Evolutionary conservation across 2,329 filamentous ascomycete genomes (phyloP).

Genomic region (Onygenales sp.): DNA sequence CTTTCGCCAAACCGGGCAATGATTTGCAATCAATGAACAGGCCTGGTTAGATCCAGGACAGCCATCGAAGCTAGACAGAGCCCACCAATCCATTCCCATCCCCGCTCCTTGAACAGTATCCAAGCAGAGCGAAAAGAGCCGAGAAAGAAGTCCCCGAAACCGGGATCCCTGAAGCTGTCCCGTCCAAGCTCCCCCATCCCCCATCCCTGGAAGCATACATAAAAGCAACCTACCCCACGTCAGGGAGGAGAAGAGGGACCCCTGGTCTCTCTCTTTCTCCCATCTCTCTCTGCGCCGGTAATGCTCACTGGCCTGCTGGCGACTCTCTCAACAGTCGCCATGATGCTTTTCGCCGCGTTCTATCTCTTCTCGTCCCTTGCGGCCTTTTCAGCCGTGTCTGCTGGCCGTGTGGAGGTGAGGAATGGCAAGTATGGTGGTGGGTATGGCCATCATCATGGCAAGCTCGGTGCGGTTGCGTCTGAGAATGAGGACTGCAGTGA

Average conservation of each 20-base stretch:
- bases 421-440: neutral
- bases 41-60: no score
- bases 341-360: constrained; percentile 7
- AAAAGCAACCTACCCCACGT: neutral
- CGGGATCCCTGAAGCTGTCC: no score
- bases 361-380: constrained; percentile 10
- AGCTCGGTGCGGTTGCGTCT: constrained; percentile 57
- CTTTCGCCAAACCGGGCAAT: no score
- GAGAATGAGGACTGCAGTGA: constrained; percentile 60
- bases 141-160: no score
- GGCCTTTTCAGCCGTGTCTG: neutral
- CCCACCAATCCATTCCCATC: no score
- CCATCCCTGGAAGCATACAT: neutral
- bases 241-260: neutral
- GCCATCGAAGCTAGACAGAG: no score
- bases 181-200: no score
- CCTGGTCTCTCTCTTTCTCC: constrained; percentile 1
- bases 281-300: neutral
- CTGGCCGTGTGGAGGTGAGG: neutral
- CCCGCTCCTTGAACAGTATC: no score
- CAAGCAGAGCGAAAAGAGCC: no score
- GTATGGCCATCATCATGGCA: constrained; percentile 7
- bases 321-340: constrained; percentile 6
- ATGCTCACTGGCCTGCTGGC: constrained; percentile 7
- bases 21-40: no score